Evolutionary conservation across 75 land plant species (phyloP).

Genomic region (Cupressus sempervirens): DNA sequence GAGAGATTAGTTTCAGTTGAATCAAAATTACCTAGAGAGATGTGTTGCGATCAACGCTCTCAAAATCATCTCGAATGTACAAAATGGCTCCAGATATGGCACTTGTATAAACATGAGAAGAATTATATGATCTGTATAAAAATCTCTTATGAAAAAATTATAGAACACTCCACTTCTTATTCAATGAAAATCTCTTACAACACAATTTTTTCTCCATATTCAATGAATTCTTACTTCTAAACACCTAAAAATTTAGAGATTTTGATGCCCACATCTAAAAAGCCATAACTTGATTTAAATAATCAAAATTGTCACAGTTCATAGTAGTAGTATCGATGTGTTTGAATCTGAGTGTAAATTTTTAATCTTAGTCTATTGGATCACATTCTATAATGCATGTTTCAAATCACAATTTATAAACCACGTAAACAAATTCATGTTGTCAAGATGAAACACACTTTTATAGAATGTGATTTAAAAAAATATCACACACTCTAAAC

Average conservation of each 20-base stretch:
- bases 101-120: conserved; percentile 22
- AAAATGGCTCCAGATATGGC: conserved; percentile 82
- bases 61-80: conserved; percentile 71
- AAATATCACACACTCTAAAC: too few species aligned
- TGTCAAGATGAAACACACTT: too few species aligned
- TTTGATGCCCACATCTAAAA: too few species aligned
- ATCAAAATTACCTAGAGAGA: conserved; percentile 48
- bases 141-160: background rate
- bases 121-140: background rate
- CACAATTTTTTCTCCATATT: background rate
- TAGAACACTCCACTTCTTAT: background rate
- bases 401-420: too few species aligned
- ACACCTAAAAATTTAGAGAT: background rate
- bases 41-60: conserved; percentile 43
- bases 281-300: too few species aligned
- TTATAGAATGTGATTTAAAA: too few species aligned
- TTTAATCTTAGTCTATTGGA: too few species aligned
- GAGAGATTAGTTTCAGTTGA: conserved; percentile 8
- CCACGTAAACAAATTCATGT: too few species aligned
- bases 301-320: too few species aligned
- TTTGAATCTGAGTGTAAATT: too few species aligned
- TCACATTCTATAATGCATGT: too few species aligned
- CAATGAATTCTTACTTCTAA: background rate
- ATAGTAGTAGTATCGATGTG: too few species aligned
- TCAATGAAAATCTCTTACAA: background rate